Evolutionary conservation across 1,284 basidiomycete genomes (phyloP), one percentile per base, ranked within the genome.

Genomic region (Puccinia triticina): DNA sequence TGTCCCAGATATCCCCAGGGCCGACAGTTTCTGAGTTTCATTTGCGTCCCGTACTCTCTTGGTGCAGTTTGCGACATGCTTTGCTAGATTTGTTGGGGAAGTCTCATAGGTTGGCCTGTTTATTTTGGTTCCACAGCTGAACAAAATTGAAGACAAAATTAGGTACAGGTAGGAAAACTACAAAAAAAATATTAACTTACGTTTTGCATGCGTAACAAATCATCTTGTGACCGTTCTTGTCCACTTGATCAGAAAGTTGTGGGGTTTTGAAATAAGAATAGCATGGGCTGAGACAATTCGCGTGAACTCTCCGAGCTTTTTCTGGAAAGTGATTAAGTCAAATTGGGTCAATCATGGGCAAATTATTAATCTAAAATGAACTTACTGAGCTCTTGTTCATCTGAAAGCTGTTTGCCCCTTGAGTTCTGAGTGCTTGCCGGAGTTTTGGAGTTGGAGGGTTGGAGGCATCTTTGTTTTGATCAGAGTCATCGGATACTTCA

Each of bases 101-200:
- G n/a, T n/a, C n/a, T n/a, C n/a, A n/a, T n/a, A 40, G 29, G 34
- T 40, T 14, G 40, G 34, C 10, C 64, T 8, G 26, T 67, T 32
- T 18, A 67, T 67, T 67, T 67, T 67, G 64, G 23, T 67, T 2
- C 64, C 64, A 67, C 64, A 67, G 23, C 64, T 67, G 37, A 59
- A 29, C 8, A 59, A 23, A 59, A n/a, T n/a, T n/a, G 8, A 29
- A 21, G 7, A 29, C 5, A 21, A 59, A n/a, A n/a, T n/a, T 23
- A 59, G 29, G 55, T 59, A 7, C 7, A 29, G 29, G 29, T 10
- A 10, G 55, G 23, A 59, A 7, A 59, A 7, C 8, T 5, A n/a
- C 23, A 5, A 59, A 29, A 40, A 37, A 67, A 46, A 67, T 7
- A 67, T 18, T 18, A 21, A 40, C 64, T 46, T 18, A 67, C 64